Evolutionary conservation across 1,139 yeast genomes (phyloP).

Genomic region (Hyphopichia buzzinii): DNA sequence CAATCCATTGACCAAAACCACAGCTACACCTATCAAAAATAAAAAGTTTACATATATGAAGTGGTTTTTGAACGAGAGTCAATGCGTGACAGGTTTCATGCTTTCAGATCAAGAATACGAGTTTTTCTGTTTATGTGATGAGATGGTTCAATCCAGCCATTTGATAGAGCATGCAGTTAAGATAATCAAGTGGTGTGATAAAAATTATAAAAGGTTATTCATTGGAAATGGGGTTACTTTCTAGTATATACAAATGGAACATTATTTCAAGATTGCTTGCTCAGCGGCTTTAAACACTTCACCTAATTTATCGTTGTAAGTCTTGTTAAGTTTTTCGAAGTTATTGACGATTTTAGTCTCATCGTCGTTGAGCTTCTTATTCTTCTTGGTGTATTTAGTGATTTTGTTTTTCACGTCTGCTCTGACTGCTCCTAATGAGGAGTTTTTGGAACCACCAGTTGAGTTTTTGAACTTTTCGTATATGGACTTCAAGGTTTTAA

Average conservation of each 20-base stretch:
- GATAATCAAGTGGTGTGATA: slow-evolving; percentile 42
- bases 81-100: slow-evolving; percentile 36
- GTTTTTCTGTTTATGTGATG: slow-evolving; percentile 38
- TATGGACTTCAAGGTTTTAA: slow-evolving; percentile 58
- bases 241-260: slow-evolving; percentile 7
- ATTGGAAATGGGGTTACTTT: slow-evolving; percentile 25
- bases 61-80: slow-evolving; percentile 18
- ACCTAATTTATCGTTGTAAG: slow-evolving; percentile 55
- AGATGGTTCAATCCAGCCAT: slow-evolving; percentile 25
- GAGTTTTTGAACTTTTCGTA: slow-evolving; percentile 66
- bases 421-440: slow-evolving; percentile 63
- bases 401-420: slow-evolving; percentile 58
- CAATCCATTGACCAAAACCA: slow-evolving; percentile 7
- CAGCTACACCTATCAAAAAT: slow-evolving; percentile 8
- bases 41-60: slow-evolving; percentile 36
- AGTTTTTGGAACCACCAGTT: slow-evolving; percentile 35
- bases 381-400: slow-evolving; percentile 39
- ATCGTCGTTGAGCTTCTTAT: slow-evolving; percentile 52
- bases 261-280: slow-evolving; percentile 39
- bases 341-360: slow-evolving; percentile 53
- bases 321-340: slow-evolving; percentile 68
- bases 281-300: slow-evolving; percentile 62
- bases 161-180: slow-evolving; percentile 32
- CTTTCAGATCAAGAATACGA: slow-evolving; percentile 34
- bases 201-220: slow-evolving; percentile 33